Conservation (phyloP, 768 basidiomycete species). For the Amyloporia xantha region DNA sequence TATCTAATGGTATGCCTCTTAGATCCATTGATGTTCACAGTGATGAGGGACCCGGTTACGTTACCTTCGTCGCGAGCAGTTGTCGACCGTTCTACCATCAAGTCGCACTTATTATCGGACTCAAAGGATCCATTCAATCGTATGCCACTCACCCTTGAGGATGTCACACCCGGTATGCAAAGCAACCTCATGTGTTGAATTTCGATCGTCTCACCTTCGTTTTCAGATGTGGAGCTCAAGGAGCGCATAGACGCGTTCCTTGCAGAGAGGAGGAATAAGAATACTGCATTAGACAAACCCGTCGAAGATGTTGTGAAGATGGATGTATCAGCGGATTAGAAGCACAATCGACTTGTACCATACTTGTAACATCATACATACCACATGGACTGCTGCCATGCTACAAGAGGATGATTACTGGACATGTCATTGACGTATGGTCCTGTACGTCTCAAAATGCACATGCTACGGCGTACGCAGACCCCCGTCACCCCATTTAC, state of each 20-base stretch:
- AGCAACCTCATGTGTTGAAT: conserved; percentile 20
- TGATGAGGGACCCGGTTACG: conserved; percentile 94
- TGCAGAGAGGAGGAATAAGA: conserved; percentile 29
- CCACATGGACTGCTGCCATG: not conserved
- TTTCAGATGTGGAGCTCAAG: conserved; percentile 38
- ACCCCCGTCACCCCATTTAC: too few relatives aligned
- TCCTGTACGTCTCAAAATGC: too few relatives aligned
- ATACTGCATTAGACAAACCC: conserved; percentile 24
- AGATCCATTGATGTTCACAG: conserved; percentile 87
- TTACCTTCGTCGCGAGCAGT: conserved; percentile 76
- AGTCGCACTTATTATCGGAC: conserved; percentile 89
- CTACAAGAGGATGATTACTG: not conserved
- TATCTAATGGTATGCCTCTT: conserved; percentile 1
- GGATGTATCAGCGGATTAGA: conserved; percentile 20
- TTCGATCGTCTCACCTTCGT: not conserved
- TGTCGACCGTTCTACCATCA: conserved; percentile 89
- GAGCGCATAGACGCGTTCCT: conserved; percentile 41
- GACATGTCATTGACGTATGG: too few relatives aligned
- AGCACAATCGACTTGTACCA: conserved; percentile 1
- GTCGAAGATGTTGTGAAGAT: conserved; percentile 25
- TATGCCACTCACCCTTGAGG: conserved; percentile 68
- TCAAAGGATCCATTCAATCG: conserved; percentile 95
- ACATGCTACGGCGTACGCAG: too few relatives aligned
- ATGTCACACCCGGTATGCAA: conserved; percentile 66
- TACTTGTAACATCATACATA: not conserved